Percentiles rank a stretch among this genome's conserved stretches.
Evolutionary conservation across 768 basidiomycete genomes (phyloP).

Genomic region (Scleroderma bovista): DNA sequence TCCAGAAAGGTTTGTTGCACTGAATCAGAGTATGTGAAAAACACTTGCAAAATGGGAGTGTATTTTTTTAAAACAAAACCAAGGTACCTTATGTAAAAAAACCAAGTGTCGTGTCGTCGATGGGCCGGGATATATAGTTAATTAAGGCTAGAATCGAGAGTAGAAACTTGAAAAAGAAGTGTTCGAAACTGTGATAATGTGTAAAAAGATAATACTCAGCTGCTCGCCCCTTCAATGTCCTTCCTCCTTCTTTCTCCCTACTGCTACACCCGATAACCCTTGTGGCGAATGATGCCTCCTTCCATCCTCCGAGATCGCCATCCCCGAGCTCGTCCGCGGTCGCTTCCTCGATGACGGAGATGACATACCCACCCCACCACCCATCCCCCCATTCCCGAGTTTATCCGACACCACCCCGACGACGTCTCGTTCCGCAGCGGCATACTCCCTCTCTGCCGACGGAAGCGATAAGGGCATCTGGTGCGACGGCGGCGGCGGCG

Average conservation of each 20-base stretch:
- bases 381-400: constrained; percentile 12
- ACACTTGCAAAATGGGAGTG: too few species aligned
- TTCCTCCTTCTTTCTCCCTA: not conserved
- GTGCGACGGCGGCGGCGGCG: constrained; percentile 5
- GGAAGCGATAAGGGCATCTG: constrained; percentile 27
- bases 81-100: too few species aligned
- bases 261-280: constrained; percentile 10
- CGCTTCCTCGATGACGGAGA: constrained; percentile 24
- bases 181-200: too few species aligned
- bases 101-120: too few species aligned
- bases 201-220: too few species aligned
- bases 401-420: constrained; percentile 4
- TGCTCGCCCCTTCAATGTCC: not conserved
- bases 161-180: too few species aligned
- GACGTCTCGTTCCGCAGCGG: constrained; percentile 21
- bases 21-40: too few species aligned
- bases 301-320: constrained; percentile 14
- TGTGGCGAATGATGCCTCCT: constrained; percentile 9
- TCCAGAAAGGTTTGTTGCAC: too few species aligned
- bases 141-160: too few species aligned
- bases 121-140: too few species aligned
- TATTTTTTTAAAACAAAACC: too few species aligned
- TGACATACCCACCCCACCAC: constrained; percentile 13
- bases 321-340: constrained; percentile 17
- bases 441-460: constrained; percentile 2